Percentiles rank a stretch among this genome's conserved stretches.
Evolutionary conservation across 257 asterid species (phyloP).

Genomic region (Scutellaria baicalensis): DNA sequence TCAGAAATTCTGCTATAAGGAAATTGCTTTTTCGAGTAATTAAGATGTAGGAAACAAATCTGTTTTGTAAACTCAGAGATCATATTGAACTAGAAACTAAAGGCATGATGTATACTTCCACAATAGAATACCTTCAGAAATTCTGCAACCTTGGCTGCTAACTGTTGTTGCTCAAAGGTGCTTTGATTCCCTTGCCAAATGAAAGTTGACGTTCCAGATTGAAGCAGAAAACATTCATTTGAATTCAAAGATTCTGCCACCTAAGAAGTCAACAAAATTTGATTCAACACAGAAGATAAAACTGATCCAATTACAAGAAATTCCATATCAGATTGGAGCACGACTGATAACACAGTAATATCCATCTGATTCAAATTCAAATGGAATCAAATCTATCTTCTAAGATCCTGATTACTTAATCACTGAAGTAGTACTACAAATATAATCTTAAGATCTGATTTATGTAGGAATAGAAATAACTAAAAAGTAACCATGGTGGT

Average conservation of each 20-base stretch:
- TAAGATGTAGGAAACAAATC: no score
- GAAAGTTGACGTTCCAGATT: constrained; percentile 77
- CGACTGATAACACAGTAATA: neutral
- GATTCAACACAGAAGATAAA: neutral
- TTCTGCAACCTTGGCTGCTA: constrained; percentile 83
- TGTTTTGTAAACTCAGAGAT: neutral
- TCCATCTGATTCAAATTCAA: no score
- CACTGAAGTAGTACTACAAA: no score
- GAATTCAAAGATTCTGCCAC: constrained; percentile 75
- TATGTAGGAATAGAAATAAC: neutral
- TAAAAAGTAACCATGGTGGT: neutral
- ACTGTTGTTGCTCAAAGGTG: constrained; percentile 84
- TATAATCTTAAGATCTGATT: neutral
- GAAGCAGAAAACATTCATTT: constrained; percentile 79
- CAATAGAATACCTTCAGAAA: constrained; percentile 67
- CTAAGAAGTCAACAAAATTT: constrained; percentile 31
- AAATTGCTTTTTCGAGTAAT: neutral
- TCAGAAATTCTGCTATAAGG: constrained; percentile 63
- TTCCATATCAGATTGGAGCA: neutral
- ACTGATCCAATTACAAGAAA: neutral
- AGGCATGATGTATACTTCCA: neutral
- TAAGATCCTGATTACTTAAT: no score
- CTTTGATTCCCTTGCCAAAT: constrained; percentile 90
- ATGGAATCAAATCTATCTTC: no score
- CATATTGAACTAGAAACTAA: neutral